Evolutionary conservation across 257 asterid species (phyloP).

Genomic region (Solanum chiquidenum): DNA sequence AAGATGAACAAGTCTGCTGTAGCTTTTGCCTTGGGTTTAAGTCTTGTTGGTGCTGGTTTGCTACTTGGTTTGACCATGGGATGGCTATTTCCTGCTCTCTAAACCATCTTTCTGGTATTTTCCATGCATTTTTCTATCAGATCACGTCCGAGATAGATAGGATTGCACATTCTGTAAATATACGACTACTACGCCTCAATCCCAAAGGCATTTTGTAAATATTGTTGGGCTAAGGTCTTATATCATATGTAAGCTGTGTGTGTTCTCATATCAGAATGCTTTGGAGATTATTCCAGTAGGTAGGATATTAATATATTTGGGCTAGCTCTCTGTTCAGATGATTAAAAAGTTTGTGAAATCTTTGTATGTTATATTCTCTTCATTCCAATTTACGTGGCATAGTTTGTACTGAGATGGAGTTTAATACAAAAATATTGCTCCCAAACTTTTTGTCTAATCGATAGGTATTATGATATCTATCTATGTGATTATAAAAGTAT

Average conservation of each 20-base stretch:
- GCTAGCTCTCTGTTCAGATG: not conserved
- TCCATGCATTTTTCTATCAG: not conserved
- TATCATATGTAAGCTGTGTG: not conserved
- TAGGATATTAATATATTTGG: not conserved
- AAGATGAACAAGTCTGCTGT: slow-evolving; percentile 17
- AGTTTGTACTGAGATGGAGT: not conserved
- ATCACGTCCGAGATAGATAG: not conserved
- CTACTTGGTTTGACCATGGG: slow-evolving; percentile 60
- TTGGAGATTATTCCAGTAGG: not conserved
- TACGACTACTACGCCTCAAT: not conserved
- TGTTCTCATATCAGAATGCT: not conserved
- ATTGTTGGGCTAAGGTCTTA: not conserved
- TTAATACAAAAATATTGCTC: too few species aligned
- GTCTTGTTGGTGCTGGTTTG: slow-evolving; percentile 66
- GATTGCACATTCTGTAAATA: not conserved
- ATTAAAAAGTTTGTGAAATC: not conserved
- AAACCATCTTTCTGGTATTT: not conserved
- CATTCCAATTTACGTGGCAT: fast-evolving
- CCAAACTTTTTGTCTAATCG: too few species aligned
- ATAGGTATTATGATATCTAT: not conserved
- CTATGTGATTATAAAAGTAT: too few species aligned
- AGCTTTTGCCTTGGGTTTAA: slow-evolving; percentile 47
- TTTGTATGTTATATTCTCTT: not conserved
- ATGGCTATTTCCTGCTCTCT: slow-evolving; percentile 43
- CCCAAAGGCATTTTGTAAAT: not conserved